phyloP scores from a whole-genome alignment of 2,329 filamentous ascomycete genomes.

The Podosphaera xanthii region DNA sequence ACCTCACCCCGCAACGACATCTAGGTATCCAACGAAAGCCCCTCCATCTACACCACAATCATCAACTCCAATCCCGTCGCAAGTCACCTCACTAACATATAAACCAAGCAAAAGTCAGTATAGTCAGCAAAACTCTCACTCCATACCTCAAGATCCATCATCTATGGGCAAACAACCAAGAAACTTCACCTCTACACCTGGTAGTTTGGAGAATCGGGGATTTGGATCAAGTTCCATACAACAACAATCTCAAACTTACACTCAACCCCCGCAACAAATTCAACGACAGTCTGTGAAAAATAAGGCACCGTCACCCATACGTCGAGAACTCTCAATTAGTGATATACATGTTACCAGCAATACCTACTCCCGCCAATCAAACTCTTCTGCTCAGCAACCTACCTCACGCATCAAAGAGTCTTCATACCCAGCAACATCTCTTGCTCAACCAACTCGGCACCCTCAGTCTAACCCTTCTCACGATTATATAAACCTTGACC shows the following conservation, averaged over 20 bases:
- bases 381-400: conserved; percentile 8
- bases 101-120: background rate
- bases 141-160: conserved; percentile 25
- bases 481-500: conserved; percentile 12
- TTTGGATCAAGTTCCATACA: conserved; percentile 20
- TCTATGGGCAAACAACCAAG: conserved; percentile 11
- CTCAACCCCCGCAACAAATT: conserved; percentile 7
- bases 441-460: conserved; percentile 6
- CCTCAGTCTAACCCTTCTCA: conserved; percentile 13
- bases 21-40: conserved; percentile 15
- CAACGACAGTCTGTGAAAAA: conserved; percentile 11
- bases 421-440: conserved; percentile 15
- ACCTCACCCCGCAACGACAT: conserved; percentile 11
- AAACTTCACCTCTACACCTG: conserved; percentile 15
- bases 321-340: conserved; percentile 12
- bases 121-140: conserved; percentile 23
- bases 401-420: conserved; percentile 15
- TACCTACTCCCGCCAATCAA: conserved; percentile 11
- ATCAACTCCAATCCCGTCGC: conserved; percentile 20
- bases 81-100: conserved; percentile 23
- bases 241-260: conserved; percentile 11
- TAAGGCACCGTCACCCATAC: conserved; percentile 9
- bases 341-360: conserved; percentile 12
- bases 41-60: conserved; percentile 14
- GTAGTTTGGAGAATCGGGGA: conserved; percentile 13